Evolutionary conservation across 306 rosid genomes (phyloP).

Genomic region (Senna tora): DNA sequence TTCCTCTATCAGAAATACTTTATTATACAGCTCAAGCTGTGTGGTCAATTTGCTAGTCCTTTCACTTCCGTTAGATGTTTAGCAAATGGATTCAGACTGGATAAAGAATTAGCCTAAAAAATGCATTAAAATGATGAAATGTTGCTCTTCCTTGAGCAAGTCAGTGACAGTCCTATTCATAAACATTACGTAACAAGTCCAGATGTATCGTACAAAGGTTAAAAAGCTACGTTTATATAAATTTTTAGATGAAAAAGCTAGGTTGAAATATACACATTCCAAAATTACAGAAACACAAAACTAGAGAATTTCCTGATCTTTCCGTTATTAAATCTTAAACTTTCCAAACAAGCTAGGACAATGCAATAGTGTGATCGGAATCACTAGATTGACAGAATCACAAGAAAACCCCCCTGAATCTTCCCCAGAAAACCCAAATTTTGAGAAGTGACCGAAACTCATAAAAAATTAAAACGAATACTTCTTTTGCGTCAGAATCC

Average conservation of each 20-base stretch:
- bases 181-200: not conserved
- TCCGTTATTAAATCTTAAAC: not conserved
- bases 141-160: conserved; percentile 11
- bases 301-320: not conserved
- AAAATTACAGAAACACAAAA: not conserved
- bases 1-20: conserved; percentile 1
- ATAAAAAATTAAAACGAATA: not conserved
- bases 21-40: not conserved
- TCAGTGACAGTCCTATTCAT: not conserved
- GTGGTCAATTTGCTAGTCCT: not conserved
- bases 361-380: conserved; percentile 28
- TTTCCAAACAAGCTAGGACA: not conserved
- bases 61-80: conserved; percentile 5
- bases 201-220: not conserved
- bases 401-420: conserved; percentile 4
- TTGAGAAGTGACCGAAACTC: conserved; percentile 3
- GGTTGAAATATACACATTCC: not conserved
- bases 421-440: conserved; percentile 5
- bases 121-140: conserved; percentile 22
- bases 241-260: not conserved
- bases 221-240: not conserved
- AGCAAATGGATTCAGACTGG: conserved; percentile 3
- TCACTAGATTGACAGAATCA: not conserved
- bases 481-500: not conserved
- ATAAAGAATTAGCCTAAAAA: conserved; percentile 17